Evolutionary conservation across 2,329 filamentous ascomycete species (phyloP), one percentile per base, ranked within the genome.

Genomic region (Incumbomyces delicatus): DNA sequence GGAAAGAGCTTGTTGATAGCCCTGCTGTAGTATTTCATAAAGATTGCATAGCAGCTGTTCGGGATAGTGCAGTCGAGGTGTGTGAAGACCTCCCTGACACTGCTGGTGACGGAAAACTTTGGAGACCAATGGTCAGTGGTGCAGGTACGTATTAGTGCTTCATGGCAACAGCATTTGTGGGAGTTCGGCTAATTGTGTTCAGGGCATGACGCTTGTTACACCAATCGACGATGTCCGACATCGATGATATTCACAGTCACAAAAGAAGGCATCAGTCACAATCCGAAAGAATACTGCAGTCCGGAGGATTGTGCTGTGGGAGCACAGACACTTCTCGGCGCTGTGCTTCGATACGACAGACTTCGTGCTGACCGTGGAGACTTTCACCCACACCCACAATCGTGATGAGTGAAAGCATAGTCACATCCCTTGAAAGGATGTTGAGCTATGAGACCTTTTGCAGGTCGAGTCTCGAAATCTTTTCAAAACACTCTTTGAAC

Each of bases 181-280:
- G 7, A 16, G 16, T 38, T 14, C 16, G 11, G 4, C 16, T 12
- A 38, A 38, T 18, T n/a, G 13, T 35, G 4, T 6, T 27, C 14
- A 36, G 79, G 80, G 0, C 79, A 83, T 61, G 79, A 82, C 55
- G 80, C 74, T 52, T 77, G 81, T 11, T 79, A 80, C 50, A 73
- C 78, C 2, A 79, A 73, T 42, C 72, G 74, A 52, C 66, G 68
- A 18, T 77, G 75, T 37, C 80, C 79, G 14, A 81, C 78, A 1
- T 75, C 75, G 43, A 83, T 83, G 80, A 78, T 83, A 29, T 83
- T 83, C 54, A 75, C 81, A n/a, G 77, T 78, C 2, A 81, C 77
- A 51, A 73, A 70, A 57, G 74, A 80, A 52, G 80, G 80, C 1
- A 64, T 83, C 16, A 80, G 76, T 56, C 80, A 83, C 58, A 76